Conservation (phyloP, 495 filamentous ascomycete genomes). For the Xylaria acuta region DNA sequence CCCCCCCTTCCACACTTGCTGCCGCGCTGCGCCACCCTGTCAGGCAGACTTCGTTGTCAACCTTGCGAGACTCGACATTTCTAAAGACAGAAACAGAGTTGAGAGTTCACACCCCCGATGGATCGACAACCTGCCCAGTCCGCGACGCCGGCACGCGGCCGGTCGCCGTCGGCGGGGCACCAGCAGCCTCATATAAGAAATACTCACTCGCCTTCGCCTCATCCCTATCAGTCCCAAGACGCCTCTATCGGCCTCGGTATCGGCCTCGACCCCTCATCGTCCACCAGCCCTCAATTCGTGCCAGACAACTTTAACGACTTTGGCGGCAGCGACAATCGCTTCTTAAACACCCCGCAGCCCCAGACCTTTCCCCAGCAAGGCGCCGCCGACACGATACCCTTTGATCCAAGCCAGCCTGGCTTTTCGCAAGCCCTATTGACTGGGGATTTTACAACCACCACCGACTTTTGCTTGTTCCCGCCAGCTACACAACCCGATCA, state of each 20-base stretch:
- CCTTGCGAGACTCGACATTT: slow-evolving; percentile 40
- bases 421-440: slow-evolving; percentile 48
- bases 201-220: slow-evolving; percentile 56
- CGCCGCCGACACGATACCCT: slow-evolving; percentile 43
- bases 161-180: slow-evolving; percentile 53
- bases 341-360: slow-evolving; percentile 49
- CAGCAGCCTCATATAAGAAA: slow-evolving; percentile 60
- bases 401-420: slow-evolving; percentile 45
- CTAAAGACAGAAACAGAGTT: slow-evolving; percentile 45
- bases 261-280: slow-evolving; percentile 47
- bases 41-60: slow-evolving; percentile 43
- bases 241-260: slow-evolving; percentile 55
- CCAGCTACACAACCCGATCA: slow-evolving; percentile 46
- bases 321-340: slow-evolving; percentile 41
- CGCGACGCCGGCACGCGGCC: slow-evolving; percentile 50
- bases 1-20: slow-evolving; percentile 37
- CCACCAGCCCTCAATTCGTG: slow-evolving; percentile 43
- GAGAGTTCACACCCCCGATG: slow-evolving; percentile 39
- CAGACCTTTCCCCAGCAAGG: slow-evolving; percentile 46
- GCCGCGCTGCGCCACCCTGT: slow-evolving; percentile 41
- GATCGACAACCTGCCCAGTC: slow-evolving; percentile 51
- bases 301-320: slow-evolving; percentile 47
- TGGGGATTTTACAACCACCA: slow-evolving; percentile 49
- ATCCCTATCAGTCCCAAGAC: slow-evolving; percentile 52
- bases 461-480: slow-evolving; percentile 63